A percentile compares a stretch with the other conserved stretches of the same genome.
Conservation (phyloP, 495 filamentous ascomycete species). For the Lophiostoma macrostomum region DNA sequence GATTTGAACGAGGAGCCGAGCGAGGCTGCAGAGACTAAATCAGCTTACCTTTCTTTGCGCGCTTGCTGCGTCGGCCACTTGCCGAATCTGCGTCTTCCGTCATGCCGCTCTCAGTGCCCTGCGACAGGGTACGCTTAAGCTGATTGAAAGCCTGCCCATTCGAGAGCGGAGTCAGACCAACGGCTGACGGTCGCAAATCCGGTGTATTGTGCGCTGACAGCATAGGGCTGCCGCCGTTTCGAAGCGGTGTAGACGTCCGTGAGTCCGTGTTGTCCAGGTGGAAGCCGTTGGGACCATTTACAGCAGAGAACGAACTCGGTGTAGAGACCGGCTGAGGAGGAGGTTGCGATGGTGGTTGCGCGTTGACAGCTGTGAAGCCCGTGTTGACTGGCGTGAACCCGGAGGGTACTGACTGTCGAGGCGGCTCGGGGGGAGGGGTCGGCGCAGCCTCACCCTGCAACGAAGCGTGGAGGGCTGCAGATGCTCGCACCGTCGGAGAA, state of each 20-base stretch:
- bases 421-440: constrained; percentile 55
- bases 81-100: constrained; percentile 65
- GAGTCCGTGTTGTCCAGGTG: constrained; percentile 53
- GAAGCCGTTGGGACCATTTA: constrained; percentile 58
- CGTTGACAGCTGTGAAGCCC: constrained; percentile 64
- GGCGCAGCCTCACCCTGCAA: constrained; percentile 51
- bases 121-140: constrained; percentile 80
- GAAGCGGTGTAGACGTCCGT: constrained; percentile 45
- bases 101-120: constrained; percentile 62
- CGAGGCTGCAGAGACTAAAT: constrained; percentile 22
- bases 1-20: constrained; percentile 28
- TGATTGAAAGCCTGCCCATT: constrained; percentile 58
- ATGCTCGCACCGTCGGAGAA: constrained; percentile 69
- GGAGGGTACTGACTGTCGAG: constrained; percentile 43
- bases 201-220: constrained; percentile 57
- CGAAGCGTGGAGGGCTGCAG: constrained; percentile 63
- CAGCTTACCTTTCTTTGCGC: constrained; percentile 79
- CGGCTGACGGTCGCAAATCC: constrained; percentile 54
- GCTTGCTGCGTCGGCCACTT: constrained; percentile 81
- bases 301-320: constrained; percentile 70
- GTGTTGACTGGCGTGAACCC: constrained; percentile 84
- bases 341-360: constrained; percentile 21
- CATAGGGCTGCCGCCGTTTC: constrained; percentile 51
- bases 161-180: constrained; percentile 48
- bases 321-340: constrained; percentile 8